Conservation (phyloP, 805 yeast species). For the Cyberlindnera subsufficiens region DNA sequence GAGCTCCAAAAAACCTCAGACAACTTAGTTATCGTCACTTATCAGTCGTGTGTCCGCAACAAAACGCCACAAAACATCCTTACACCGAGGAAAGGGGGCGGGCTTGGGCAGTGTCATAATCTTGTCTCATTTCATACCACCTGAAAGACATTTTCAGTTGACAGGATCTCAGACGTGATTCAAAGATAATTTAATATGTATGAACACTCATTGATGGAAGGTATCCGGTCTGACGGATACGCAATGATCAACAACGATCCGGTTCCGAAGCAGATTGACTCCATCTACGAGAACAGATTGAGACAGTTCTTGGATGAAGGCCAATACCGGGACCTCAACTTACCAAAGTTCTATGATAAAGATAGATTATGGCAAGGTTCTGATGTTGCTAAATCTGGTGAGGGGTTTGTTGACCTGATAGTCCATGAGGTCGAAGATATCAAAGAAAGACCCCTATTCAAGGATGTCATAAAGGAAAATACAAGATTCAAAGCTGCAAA, state of each 20-base stretch:
- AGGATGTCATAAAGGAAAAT: slow-evolving; percentile 21
- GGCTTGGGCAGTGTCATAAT: too few relatives aligned
- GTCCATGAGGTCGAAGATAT: slow-evolving; percentile 70
- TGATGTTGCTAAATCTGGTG: slow-evolving; percentile 24
- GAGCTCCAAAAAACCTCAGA: too few relatives aligned
- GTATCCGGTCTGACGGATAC: slow-evolving; percentile 21
- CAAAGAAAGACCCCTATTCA: slow-evolving; percentile 40
- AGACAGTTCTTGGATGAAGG: slow-evolving; percentile 82
- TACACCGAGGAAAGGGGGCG: background rate
- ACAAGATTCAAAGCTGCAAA: slow-evolving; percentile 46
- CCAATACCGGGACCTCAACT: slow-evolving; percentile 59
- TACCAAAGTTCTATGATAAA: slow-evolving; percentile 75
- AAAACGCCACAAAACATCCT: background rate
- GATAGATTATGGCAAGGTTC: slow-evolving; percentile 42
- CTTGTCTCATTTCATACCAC: too few relatives aligned
- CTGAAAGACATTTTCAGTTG: too few relatives aligned
- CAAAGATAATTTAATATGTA: slow-evolving; percentile 4
- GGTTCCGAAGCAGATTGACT: slow-evolving; percentile 69
- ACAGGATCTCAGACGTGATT: background rate
- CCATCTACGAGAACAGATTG: slow-evolving; percentile 64
- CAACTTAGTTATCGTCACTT: too few relatives aligned
- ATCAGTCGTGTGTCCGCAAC: background rate
- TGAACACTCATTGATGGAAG: slow-evolving; percentile 10
- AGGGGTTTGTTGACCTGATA: slow-evolving; percentile 47
- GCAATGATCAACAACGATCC: slow-evolving; percentile 46